phyloP scores from a whole-genome alignment of 257 asterid genomes.

The Ehretia macrophylla region DNA sequence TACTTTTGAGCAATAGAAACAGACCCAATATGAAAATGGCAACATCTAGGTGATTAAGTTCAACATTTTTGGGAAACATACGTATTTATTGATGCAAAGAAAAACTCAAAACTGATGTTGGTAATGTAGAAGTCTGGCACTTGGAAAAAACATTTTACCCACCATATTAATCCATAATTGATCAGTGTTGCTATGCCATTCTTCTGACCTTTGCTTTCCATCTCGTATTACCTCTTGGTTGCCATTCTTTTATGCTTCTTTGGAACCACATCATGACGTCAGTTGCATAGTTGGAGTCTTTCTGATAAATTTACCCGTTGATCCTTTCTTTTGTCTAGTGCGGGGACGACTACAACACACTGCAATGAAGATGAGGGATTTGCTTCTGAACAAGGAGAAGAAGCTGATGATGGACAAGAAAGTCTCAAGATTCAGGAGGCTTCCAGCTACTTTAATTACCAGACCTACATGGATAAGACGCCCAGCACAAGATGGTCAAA shows the following conservation, averaged over 20 bases:
- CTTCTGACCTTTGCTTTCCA: neutral
- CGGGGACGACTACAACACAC: constrained; percentile 32
- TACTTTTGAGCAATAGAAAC: too few relatives aligned
- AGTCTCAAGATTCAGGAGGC: constrained; percentile 39
- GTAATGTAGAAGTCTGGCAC: too few relatives aligned
- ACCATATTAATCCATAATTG: neutral
- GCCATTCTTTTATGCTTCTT: neutral
- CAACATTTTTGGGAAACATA: too few relatives aligned
- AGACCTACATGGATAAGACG: constrained; percentile 67
- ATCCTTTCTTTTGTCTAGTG: constrained; percentile 37
- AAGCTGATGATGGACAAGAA: constrained; percentile 34
- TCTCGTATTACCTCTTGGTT: neutral
- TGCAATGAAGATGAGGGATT: constrained; percentile 36
- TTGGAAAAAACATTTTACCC: too few relatives aligned
- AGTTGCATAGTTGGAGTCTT: neutral
- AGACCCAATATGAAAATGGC: too few relatives aligned
- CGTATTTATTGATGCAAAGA: too few relatives aligned
- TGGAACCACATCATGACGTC: neutral
- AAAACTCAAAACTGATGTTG: too few relatives aligned
- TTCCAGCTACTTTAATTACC: constrained; percentile 59
- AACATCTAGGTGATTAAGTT: too few relatives aligned
- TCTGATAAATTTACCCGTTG: constrained; percentile 11
- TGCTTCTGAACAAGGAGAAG: constrained; percentile 32
- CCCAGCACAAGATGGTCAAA: constrained; percentile 72
- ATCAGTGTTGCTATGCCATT: neutral